Percentiles rank a stretch among this genome's conserved stretches.
Conservation (phyloP, 1,139 yeast species). For the Scheffersomyces insectosa region DNA sequence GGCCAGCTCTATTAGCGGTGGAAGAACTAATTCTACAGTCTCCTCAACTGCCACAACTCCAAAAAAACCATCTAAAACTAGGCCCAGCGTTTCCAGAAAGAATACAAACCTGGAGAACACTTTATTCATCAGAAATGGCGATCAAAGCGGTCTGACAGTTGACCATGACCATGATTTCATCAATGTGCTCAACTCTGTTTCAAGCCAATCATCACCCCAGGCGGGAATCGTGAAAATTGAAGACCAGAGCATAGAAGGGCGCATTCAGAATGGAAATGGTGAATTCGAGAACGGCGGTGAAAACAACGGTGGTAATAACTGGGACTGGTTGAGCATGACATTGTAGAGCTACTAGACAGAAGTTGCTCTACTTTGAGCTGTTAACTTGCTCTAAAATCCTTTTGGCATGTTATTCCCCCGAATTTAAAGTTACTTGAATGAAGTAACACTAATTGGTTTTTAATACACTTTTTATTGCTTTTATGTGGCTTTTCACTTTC, state of each 20-base stretch:
- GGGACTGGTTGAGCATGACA: conserved; percentile 32
- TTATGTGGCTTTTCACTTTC: too few relatives aligned
- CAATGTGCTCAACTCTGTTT: conserved; percentile 11
- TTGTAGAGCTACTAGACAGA: conserved; percentile 6
- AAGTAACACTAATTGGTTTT: too few relatives aligned
- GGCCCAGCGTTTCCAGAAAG: too few relatives aligned
- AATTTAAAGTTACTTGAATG: too few relatives aligned
- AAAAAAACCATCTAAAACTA: neutral
- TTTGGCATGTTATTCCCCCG: too few relatives aligned
- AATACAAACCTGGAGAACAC: too few relatives aligned
- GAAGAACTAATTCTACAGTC: neutral
- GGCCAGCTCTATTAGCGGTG: neutral
- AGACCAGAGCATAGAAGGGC: neutral
- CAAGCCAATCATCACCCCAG: neutral
- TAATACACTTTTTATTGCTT: too few relatives aligned
- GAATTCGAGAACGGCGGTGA: conserved; percentile 5
- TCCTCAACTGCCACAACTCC: neutral
- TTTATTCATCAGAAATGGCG: too few relatives aligned
- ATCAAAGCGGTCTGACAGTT: neutral
- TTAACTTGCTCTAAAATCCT: too few relatives aligned
- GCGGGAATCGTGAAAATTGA: neutral
- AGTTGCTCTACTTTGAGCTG: too few relatives aligned
- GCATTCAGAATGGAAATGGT: conserved; percentile 1
- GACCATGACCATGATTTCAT: conserved; percentile 13
- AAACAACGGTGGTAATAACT: conserved; percentile 15